phyloP scores from a whole-genome alignment of 768 basidiomycete genomes.

The Tulasnella sp. region DNA sequence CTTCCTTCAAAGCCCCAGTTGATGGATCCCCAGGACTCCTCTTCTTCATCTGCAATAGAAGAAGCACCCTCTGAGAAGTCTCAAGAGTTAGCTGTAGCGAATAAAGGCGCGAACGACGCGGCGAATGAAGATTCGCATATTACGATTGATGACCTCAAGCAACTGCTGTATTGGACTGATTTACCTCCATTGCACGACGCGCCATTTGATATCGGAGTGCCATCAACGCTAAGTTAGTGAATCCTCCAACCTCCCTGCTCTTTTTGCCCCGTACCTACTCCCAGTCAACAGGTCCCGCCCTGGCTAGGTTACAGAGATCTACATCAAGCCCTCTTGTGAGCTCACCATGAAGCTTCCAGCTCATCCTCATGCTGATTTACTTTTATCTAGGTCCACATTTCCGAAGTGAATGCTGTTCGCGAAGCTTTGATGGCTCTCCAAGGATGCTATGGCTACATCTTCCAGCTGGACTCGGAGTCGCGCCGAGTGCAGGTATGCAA shows the following conservation, averaged over 20 bases:
- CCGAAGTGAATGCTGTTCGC: constrained; percentile 64
- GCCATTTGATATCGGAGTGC: constrained; percentile 53
- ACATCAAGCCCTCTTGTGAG: constrained; percentile 27
- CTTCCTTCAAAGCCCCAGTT: background rate
- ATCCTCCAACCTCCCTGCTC: background rate
- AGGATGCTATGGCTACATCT: constrained; percentile 32
- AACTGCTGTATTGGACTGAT: constrained; percentile 62
- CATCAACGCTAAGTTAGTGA: constrained; percentile 55
- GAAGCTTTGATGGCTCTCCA: constrained; percentile 68
- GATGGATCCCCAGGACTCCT: background rate
- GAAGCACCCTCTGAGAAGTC: background rate
- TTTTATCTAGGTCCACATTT: constrained; percentile 45
- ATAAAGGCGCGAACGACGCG: background rate
- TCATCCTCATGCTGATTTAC: background rate
- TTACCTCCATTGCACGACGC: constrained; percentile 34
- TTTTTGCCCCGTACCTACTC: background rate
- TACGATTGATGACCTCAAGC: constrained; percentile 47
- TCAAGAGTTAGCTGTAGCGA: background rate
- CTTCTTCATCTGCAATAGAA: background rate
- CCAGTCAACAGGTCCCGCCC: background rate
- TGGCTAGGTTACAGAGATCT: background rate
- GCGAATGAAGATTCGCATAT: background rate
- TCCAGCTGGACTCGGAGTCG: background rate
- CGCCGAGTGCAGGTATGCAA: background rate
- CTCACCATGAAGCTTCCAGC: background rate